phyloP scores from a whole-genome alignment of 192 early-diverging fungal genomes.

The Coemansia sp. region DNA sequence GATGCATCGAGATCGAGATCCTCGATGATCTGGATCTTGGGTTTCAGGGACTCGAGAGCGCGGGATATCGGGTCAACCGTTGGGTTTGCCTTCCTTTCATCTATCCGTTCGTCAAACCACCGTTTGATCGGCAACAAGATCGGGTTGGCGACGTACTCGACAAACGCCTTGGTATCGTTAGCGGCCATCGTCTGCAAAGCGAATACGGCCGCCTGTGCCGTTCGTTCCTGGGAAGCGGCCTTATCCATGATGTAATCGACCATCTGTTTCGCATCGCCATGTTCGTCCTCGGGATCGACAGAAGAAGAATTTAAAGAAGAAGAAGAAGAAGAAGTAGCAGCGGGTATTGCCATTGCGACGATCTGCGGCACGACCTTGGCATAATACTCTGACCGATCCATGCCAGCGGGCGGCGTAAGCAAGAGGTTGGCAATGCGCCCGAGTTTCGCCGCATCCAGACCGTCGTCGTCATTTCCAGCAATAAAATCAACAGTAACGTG shows the following conservation, averaged over 20 bases:
- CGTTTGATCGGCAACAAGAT: conserved; percentile 42
- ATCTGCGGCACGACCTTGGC: conserved; percentile 29
- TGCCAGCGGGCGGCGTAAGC: conserved; percentile 28
- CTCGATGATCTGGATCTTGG: conserved; percentile 22
- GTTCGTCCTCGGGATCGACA: background rate
- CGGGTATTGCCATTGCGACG: background rate
- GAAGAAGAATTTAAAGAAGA: background rate
- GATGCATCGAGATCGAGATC: no score
- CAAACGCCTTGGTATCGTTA: conserved; percentile 14
- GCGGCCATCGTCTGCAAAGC: conserved; percentile 23
- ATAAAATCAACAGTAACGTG: conserved; percentile 68
- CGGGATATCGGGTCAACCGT: conserved; percentile 1
- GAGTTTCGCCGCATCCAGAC: conserved; percentile 24
- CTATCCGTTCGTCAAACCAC: conserved; percentile 27
- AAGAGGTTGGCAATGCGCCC: conserved; percentile 35
- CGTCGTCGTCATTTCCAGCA: conserved; percentile 55
- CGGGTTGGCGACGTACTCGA: conserved; percentile 50
- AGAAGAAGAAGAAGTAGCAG: background rate
- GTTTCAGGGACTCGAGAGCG: background rate
- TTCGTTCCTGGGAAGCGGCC: conserved; percentile 6
- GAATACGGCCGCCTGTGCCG: conserved; percentile 25
- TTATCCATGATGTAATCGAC: conserved; percentile 13
- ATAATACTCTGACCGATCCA: conserved; percentile 9
- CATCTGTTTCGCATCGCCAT: conserved; percentile 1
- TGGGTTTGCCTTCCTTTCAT: background rate